Conservation (phyloP, 257 asterid genomes). For the Rubia yunnanensis region DNA sequence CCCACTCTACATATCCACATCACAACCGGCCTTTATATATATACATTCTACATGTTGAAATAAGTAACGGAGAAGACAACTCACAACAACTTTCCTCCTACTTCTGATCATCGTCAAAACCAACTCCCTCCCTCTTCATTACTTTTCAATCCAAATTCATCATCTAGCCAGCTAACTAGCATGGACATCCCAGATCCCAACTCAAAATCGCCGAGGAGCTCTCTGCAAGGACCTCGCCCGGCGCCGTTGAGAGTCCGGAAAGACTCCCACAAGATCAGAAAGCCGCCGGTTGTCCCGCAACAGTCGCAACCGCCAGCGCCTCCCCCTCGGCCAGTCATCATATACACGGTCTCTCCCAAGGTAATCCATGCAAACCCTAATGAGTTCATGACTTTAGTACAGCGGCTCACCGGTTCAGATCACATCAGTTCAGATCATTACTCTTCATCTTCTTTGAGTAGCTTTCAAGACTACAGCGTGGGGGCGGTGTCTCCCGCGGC, state of each 20-base stretch:
- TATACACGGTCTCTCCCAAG: conserved; percentile 90
- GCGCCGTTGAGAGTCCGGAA: conserved; percentile 64
- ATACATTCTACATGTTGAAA: conserved; percentile 10
- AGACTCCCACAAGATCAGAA: conserved; percentile 78
- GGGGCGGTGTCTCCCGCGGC: conserved; percentile 82
- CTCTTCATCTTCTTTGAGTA: conserved; percentile 14
- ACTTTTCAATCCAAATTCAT: not conserved
- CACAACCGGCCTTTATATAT: conserved; percentile 5
- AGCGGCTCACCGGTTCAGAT: conserved; percentile 69
- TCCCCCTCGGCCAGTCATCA: conserved; percentile 75
- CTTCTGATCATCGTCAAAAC: conserved; percentile 14
- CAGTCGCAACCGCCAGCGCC: conserved; percentile 17
- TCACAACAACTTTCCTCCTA: not conserved
- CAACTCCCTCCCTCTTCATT: not conserved
- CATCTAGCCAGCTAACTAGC: not conserved
- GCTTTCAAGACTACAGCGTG: conserved; percentile 16
- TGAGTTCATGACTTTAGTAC: conserved; percentile 95
- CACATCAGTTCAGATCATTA: conserved; percentile 18
- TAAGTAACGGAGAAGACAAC: conserved; percentile 3
- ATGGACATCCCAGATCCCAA: conserved; percentile 42
- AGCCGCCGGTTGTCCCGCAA: conserved; percentile 60
- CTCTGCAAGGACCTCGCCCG: conserved; percentile 93
- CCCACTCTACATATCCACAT: conserved; percentile 9
- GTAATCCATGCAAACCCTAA: conserved; percentile 89
- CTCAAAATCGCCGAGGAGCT: conserved; percentile 58